Percentiles rank a stretch among this genome's conserved stretches.
These are phyloP conservation scores for Spiromastix sp. DNA, from an alignment of 2,329 filamentous ascomycete genomes.

Conservation along the genomic window DNA sequence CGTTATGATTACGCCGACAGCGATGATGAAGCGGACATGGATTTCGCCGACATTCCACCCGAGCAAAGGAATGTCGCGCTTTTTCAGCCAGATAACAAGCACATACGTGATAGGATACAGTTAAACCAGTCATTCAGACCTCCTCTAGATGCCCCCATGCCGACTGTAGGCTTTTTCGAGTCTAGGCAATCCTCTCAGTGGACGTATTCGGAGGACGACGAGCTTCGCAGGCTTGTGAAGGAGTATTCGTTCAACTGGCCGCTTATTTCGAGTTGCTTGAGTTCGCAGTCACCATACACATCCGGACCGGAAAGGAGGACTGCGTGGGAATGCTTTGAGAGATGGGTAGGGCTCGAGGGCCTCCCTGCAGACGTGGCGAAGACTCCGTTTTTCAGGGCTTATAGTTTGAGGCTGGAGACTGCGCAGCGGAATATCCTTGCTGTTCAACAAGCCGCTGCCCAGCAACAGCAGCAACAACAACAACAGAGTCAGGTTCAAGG, in stretches of 20 bases:
- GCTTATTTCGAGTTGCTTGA: slow-evolving; percentile 72
- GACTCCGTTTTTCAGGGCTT: slow-evolving; percentile 84
- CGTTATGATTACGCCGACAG: slow-evolving; percentile 71
- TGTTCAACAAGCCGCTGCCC: slow-evolving; percentile 42
- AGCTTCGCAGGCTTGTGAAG: slow-evolving; percentile 71
- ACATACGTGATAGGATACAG: slow-evolving; percentile 79
- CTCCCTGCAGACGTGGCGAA: slow-evolving; percentile 88
- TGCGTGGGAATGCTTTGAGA: slow-evolving; percentile 97
- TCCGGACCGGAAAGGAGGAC: slow-evolving; percentile 83
- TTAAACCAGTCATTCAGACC: slow-evolving; percentile 88
- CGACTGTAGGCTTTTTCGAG: slow-evolving; percentile 82
- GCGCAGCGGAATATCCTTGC: slow-evolving; percentile 50
- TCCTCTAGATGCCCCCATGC: slow-evolving; percentile 86
- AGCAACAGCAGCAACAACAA: slow-evolving; percentile 43
- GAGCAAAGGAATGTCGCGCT: slow-evolving; percentile 70
- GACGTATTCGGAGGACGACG: slow-evolving; percentile 83
- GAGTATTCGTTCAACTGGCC: slow-evolving; percentile 98
- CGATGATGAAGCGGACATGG: slow-evolving; percentile 51
- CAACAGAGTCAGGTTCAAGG: slow-evolving; percentile 29
- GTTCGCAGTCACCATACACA: slow-evolving; percentile 63
- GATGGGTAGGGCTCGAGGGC: slow-evolving; percentile 87
- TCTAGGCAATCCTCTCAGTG: slow-evolving; percentile 79
- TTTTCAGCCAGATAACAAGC: slow-evolving; percentile 81
- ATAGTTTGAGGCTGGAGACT: slow-evolving; percentile 52
- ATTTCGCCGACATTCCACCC: slow-evolving; percentile 47